Conservation (phyloP, 2,329 filamentous ascomycete species). For the Penicillium decumbens region DNA sequence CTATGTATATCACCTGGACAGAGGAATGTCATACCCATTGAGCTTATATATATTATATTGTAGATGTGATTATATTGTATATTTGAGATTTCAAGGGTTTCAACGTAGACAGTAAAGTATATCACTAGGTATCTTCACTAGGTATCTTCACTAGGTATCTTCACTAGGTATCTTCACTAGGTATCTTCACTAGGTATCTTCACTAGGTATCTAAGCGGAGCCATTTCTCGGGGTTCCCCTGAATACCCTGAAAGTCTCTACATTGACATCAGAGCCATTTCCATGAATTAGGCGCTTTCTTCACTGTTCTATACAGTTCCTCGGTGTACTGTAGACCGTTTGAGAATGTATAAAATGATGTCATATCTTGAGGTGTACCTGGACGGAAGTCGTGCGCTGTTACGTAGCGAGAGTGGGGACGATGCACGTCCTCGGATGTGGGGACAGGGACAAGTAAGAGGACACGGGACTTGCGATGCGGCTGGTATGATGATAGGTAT, state of each 20-base stretch:
- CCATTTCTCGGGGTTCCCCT: neutral
- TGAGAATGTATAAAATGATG: neutral
- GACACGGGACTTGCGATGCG: neutral
- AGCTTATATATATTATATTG: too few relatives aligned
- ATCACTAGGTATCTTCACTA: too few relatives aligned
- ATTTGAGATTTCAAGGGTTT: too few relatives aligned
- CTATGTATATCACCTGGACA: neutral
- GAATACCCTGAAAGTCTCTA: neutral
- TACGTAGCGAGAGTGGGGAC: constrained; percentile 11
- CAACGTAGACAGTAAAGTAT: too few relatives aligned
- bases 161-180: too few relatives aligned
- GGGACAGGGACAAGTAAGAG: neutral
- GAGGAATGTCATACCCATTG: neutral
- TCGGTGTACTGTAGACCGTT: neutral
- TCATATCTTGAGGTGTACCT: constrained; percentile 6
- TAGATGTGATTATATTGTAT: too few relatives aligned
- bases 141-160: too few relatives aligned
- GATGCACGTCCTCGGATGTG: constrained; percentile 3
- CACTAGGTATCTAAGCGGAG: too few relatives aligned
- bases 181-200: too few relatives aligned
- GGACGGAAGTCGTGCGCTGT: constrained; percentile 5
- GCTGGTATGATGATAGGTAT: neutral
- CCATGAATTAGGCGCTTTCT: neutral
- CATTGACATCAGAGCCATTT: neutral
- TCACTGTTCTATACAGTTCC: neutral